Evolutionary conservation across 2,329 filamentous ascomycete genomes (phyloP), one percentile per base, ranked within the genome.

Genomic region (Orbilia ellipsospora): DNA sequence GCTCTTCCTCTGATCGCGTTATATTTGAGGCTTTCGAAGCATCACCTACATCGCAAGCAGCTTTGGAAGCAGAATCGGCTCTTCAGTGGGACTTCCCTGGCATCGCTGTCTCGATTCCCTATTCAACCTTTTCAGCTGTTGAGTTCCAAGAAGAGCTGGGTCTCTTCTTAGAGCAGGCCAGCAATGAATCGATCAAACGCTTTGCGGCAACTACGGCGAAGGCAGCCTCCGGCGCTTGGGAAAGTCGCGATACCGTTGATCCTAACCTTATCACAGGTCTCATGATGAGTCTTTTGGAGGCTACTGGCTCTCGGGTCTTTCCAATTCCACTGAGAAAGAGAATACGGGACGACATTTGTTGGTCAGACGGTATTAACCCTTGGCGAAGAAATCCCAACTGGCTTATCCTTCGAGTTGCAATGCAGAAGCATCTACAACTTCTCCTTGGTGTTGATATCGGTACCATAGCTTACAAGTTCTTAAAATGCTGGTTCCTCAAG

Each of bases 341-440:
- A 1, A 84, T 91, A 0, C 84, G 87, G 0, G 90, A 92, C 59
- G 88, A 90, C n/a, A 85, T 90, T 0, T 84, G 83, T 12, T 85
- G 87, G 80, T 79, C 81, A 0, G 79, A 84, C 0, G 81, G 80
- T 1, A 80, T 84, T 0, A 79, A 83, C 0, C 89, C 89, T 0
- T 92, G 90, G 89, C 84, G 90, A 16, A 83, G 90, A 44, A 85
- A 85, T 1, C 85, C 90, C 0, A 84, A 87, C 60, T 92, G 89
- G 86, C 84, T 92, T 0, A 82, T 88, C 0, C 80, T 91, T 3
- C 86, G 89, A 0, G 88, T 92, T 1, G 83, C 84, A 0, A 78
- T 87, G 1, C 85, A 88, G 57, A 84, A 88, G 0, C 83, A 85
- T 6, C 82, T 91, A 0, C 83, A 81, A 26, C 75, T 82, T 0